phyloP scores from a whole-genome alignment of 305 asterid genomes.

The Striga hermonthica region DNA sequence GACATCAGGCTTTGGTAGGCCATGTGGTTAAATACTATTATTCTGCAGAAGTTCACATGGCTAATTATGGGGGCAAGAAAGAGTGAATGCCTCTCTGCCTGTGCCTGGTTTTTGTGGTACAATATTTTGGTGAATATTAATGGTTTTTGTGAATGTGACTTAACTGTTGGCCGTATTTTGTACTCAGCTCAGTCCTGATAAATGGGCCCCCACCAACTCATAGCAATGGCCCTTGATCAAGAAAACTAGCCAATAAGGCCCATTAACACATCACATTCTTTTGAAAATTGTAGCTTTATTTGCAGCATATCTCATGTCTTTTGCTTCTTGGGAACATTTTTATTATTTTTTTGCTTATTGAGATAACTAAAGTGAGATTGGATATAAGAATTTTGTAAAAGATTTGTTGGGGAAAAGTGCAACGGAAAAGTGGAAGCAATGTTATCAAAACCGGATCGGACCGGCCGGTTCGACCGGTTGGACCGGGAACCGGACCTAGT shows the following conservation, averaged over 20 bases:
- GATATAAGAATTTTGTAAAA: too few relatives aligned
- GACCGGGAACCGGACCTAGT: too few relatives aligned
- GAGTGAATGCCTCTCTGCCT: slow-evolving; percentile 19
- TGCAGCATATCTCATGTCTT: background rate
- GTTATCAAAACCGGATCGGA: too few relatives aligned
- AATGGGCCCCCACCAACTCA: slow-evolving; percentile 23
- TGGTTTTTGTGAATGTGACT: too few relatives aligned
- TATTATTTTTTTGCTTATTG: background rate
- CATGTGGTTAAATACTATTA: slow-evolving; percentile 26
- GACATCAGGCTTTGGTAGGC: slow-evolving; percentile 10
- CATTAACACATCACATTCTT: background rate
- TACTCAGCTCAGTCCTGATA: background rate
- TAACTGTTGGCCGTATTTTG: slow-evolving; percentile 10
- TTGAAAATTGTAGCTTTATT: background rate
- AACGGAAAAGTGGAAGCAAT: too few relatives aligned
- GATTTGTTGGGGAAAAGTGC: too few relatives aligned
- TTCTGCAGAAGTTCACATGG: slow-evolving; percentile 45
- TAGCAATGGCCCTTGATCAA: slow-evolving; percentile 8
- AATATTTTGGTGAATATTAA: background rate
- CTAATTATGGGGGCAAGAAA: slow-evolving; percentile 40
- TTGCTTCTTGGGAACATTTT: background rate
- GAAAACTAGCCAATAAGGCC: slow-evolving; percentile 4
- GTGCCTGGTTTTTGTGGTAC: slow-evolving; percentile 23
- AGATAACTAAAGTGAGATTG: background rate
- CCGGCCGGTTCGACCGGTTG: too few relatives aligned